Conservation (phyloP, 2,329 filamentous ascomycete genomes). For the Madurella fahalii region DNA sequence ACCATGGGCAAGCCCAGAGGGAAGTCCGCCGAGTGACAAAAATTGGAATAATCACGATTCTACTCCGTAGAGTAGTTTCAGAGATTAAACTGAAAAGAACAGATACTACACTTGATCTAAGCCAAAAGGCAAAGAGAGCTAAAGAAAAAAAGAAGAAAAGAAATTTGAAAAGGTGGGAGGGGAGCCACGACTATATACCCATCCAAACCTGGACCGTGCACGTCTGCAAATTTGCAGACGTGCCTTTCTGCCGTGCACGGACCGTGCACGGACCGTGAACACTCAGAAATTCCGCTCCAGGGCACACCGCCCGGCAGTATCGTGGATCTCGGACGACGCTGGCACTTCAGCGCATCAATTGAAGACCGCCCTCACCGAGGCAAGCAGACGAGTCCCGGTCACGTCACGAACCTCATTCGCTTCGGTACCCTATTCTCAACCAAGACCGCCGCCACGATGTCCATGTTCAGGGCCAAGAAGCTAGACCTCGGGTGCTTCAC, state of each 20-base stretch:
- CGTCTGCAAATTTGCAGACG: constrained; percentile 1
- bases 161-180: constrained; percentile 5
- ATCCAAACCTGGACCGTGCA: constrained; percentile 16
- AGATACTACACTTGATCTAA: constrained; percentile 27
- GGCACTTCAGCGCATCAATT: neutral
- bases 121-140: constrained; percentile 26
- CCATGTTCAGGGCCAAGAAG: constrained; percentile 85
- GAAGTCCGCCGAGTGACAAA: constrained; percentile 18
- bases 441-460: constrained; percentile 52
- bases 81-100: constrained; percentile 27
- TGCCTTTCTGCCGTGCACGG: no score
- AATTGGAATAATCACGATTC: constrained; percentile 25
- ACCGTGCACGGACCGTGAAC: neutral
- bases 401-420: neutral
- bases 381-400: neutral
- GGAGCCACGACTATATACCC: constrained; percentile 10
- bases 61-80: constrained; percentile 25
- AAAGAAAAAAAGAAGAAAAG: constrained; percentile 17
- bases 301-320: neutral
- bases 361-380: neutral
- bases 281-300: no score
- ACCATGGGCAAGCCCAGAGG: constrained; percentile 24
- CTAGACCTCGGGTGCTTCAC: constrained; percentile 84
- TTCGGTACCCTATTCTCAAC: neutral
- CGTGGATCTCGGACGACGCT: neutral